A percentile compares a stretch with the other conserved stretches of the same genome.
phyloP scores from a whole-genome alignment of 495 filamentous ascomycete species.

The Penicillium taxi region DNA sequence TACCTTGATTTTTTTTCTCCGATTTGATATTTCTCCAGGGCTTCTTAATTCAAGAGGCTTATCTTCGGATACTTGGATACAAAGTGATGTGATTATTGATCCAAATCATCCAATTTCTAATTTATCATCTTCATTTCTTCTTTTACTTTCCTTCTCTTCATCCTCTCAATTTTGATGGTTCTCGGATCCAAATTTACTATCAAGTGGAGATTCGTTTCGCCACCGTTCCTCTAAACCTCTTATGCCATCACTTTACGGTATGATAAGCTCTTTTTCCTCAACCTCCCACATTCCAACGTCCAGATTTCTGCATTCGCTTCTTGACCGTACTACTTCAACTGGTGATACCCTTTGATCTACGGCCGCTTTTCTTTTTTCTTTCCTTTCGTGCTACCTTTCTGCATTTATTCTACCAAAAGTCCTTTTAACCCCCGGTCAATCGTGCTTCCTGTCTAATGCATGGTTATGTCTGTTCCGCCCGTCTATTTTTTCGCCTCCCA shows the following conservation, averaged over 20 bases:
- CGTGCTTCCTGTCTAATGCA: slow-evolving; percentile 12
- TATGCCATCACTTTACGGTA: slow-evolving; percentile 1
- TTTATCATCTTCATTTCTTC: neutral
- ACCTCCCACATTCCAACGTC: slow-evolving; percentile 7
- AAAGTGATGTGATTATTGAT: slow-evolving; percentile 18
- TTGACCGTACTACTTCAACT: slow-evolving; percentile 17
- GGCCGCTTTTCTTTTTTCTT: slow-evolving; percentile 15
- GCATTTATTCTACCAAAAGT: slow-evolving; percentile 12
- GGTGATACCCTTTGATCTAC: slow-evolving; percentile 17
- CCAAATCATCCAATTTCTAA: slow-evolving; percentile 11
- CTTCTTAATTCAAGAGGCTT: neutral
- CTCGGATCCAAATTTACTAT: no score
- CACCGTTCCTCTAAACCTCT: no score
- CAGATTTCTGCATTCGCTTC: slow-evolving; percentile 10
- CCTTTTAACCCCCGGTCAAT: slow-evolving; percentile 7
- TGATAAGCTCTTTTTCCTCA: slow-evolving; percentile 13
- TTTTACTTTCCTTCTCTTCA: slow-evolving; percentile 3
- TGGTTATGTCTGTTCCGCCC: slow-evolving; percentile 11
- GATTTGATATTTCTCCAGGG: neutral
- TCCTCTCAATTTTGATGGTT: neutral
- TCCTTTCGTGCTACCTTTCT: slow-evolving; percentile 15
- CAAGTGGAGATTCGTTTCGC: no score
- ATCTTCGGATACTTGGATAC: slow-evolving; percentile 17
- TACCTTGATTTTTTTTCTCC: slow-evolving; percentile 1
- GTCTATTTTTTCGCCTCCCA: slow-evolving; percentile 1